Base-by-base conservation (phyloP, 345 rosid species). In the Hevea brasiliensis region DNA sequence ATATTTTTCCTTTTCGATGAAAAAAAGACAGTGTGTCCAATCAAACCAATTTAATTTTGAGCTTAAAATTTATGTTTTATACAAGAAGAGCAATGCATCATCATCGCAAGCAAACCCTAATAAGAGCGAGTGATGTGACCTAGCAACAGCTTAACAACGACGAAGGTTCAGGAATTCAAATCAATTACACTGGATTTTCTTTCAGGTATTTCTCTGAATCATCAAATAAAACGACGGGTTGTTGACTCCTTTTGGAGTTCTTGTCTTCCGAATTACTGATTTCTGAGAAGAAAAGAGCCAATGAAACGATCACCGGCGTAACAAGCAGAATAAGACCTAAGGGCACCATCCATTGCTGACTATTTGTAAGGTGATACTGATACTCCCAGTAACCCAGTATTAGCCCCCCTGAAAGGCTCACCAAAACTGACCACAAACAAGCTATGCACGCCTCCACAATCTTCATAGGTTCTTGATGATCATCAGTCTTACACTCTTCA, bases 271-370 rank as follows among this genome's bases (percentile, higher is more conserved):
- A 67, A 18, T 71, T 66, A 40, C 86, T 85, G 24, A 81, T 3
- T 53, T 78, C 84, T 8, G 92, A 88, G 73, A 84, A 70, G 64
- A 78, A 26, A 53, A 83, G 62, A 48, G 94, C 76, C 65, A 86
- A 70, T 71, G 89, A 84, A 51, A 78, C 50, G 40, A 90, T 21
- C 50, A 78, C 72, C 0, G 98, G 98, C 59, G 98, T 87, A 35
- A 78, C 9, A 27, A 87, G 68, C 56, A 90, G 79, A 61, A 93
- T 72, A 53, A 93, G 92, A 61, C 97, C 90, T 1, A 82, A 50
- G 51, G 98, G 94, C 54, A 93, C 94, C 97, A 90, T 87, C 97
- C 98, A 93, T 7, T 83, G 89, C 77, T 89, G 91, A 23, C 83
- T 77, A 72, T 83, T 79, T 17, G 85, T 76, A 0, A 86, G 83